phyloP scores from a whole-genome alignment of 75 land plant species.

The Chamaecyparis obtusa region DNA sequence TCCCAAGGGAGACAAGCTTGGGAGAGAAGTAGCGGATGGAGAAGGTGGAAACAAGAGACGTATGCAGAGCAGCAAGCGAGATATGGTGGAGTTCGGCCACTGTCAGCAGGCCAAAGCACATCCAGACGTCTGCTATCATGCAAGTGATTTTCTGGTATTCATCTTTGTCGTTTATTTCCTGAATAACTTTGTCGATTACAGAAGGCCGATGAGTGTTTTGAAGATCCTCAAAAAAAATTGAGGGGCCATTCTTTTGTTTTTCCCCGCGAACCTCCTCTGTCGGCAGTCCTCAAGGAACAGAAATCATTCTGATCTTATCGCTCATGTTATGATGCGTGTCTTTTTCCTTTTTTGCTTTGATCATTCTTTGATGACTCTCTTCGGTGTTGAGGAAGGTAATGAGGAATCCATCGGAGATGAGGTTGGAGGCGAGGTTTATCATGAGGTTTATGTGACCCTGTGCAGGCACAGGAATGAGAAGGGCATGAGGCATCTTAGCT shows the following conservation, averaged over 20 bases:
- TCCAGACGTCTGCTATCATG: background rate
- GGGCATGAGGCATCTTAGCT: background rate
- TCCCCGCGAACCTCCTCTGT: background rate
- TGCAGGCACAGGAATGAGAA: constrained; percentile 5
- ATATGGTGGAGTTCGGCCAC: background rate
- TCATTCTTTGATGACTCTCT: background rate
- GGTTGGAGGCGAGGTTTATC: background rate
- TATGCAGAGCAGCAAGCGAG: background rate
- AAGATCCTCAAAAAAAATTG: background rate
- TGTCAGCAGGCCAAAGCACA: background rate
- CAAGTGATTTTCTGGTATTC: background rate
- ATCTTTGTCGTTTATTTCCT: background rate
- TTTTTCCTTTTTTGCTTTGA: background rate
- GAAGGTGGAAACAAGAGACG: background rate
- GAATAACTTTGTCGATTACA: background rate
- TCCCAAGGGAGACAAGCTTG: background rate
- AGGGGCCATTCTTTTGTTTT: too few species aligned
- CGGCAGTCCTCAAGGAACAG: background rate
- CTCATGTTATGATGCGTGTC: background rate
- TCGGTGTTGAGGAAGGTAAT: constrained; percentile 12
- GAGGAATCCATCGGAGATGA: background rate
- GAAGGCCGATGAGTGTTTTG: background rate
- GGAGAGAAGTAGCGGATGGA: background rate
- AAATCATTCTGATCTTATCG: background rate
- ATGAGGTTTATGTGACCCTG: constrained; percentile 14